These are phyloP conservation scores for Cucurbita moschata DNA, from an alignment of 306 rosid species.

Conservation along the genomic window DNA sequence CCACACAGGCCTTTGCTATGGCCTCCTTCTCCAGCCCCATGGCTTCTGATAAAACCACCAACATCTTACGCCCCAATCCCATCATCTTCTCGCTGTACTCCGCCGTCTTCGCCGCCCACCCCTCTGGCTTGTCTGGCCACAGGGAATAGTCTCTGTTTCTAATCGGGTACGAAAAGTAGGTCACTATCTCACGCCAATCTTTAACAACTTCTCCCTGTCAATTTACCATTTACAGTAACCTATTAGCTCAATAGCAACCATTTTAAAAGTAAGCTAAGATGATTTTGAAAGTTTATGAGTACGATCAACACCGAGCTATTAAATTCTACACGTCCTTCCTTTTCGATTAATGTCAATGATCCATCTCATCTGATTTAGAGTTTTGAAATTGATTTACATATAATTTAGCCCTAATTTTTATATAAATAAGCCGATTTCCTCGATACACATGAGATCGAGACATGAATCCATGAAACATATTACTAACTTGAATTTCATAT, in stretches of 20 bases:
- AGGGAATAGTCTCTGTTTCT: constrained; percentile 36
- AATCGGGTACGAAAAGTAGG: constrained; percentile 51
- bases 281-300: no score
- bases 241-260: background rate
- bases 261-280: no score
- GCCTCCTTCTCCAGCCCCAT: constrained; percentile 83
- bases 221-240: background rate
- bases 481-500: no score
- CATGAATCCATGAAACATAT: no score
- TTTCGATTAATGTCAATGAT: no score
- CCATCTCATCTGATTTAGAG: no score
- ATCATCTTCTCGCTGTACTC: constrained; percentile 65
- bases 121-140: constrained; percentile 88
- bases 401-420: no score
- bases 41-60: constrained; percentile 71
- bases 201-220: constrained; percentile 58
- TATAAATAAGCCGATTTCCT: no score
- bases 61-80: constrained; percentile 50
- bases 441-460: no score
- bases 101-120: constrained; percentile 43
- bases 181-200: constrained; percentile 78
- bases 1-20: constrained; percentile 57
- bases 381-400: no score
- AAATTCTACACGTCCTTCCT: no score
- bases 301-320: no score